Evolutionary conservation across 2,329 filamentous ascomycete species (phyloP), one percentile per base, ranked within the genome.

Genomic region (Colletotrichum spaethianum): DNA sequence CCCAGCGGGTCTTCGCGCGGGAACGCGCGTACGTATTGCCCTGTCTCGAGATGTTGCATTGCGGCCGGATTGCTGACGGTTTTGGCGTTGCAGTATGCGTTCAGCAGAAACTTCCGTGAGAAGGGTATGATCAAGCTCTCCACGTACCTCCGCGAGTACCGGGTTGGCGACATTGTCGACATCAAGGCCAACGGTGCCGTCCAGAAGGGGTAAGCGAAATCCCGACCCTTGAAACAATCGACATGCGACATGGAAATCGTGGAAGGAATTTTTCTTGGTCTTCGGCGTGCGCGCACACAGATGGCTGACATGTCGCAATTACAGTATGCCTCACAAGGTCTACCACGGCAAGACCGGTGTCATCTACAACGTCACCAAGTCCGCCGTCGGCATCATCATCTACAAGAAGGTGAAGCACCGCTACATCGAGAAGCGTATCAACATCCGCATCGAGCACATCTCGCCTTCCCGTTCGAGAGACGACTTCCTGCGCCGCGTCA

Each of bases 371-470:
- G 96, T 99, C 82, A 96, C 96, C 88, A 98, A 98, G 92, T 93
- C 91, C 81, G 94, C 96, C 78, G 95, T 99, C 84, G 96, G 96
- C 82, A 93, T 99, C 86, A 98, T 99, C 89, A 94, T 99, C 88
- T 96, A 97, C 93, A 98, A 98, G 92, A 94, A 97, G 87, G 96
- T 99, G 85, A 95, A 95, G 89, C 96, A 98, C 93, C 94, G 96
- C 83, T 99, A 98, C 92, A 91, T 99, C 86, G 96, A 99, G 94
- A 99, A 99, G 95, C 96, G 96, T 86, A 92, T 99, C 90, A 98
- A 98, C 92, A 90, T 99, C 88, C 94, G 96, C 85, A 88, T 98
- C 87, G 96, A 99, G 93, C 96, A 99, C 93, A 91, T 99, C 87
- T 88, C 88, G 83, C 93, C 94, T 84, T 98, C 96, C 80, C 93